Evolutionary conservation across 2,329 filamentous ascomycete genomes (phyloP).

Genomic region (Alternaria tenuissima): DNA sequence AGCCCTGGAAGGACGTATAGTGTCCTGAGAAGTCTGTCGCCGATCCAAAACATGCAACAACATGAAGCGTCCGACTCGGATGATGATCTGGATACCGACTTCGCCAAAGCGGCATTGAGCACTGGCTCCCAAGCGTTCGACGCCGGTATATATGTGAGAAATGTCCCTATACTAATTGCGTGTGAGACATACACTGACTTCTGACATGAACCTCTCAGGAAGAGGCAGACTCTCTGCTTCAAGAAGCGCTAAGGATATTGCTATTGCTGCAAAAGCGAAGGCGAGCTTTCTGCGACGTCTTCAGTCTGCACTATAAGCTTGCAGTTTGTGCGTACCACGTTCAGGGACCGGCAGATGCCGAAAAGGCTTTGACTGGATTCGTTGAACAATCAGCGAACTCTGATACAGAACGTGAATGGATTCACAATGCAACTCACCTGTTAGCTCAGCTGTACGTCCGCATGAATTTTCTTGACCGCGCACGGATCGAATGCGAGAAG

Average conservation of each 20-base stretch:
- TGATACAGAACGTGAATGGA: slow-evolving; percentile 23
- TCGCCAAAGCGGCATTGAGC: slow-evolving; percentile 36
- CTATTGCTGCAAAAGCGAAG: slow-evolving; percentile 28
- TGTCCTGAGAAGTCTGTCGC: neutral
- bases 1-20: neutral
- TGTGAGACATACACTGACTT: too few relatives aligned
- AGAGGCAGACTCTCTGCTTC: slow-evolving; percentile 36
- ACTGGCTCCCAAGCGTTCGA: slow-evolving; percentile 36
- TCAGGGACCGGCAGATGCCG: slow-evolving; percentile 25
- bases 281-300: slow-evolving; percentile 33
- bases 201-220: neutral
- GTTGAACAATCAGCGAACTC: slow-evolving; percentile 23
- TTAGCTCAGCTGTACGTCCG: slow-evolving; percentile 36
- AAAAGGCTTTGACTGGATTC: slow-evolving; percentile 31
- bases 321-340: slow-evolving; percentile 38
- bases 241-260: slow-evolving; percentile 36
- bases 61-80: slow-evolving; percentile 24
- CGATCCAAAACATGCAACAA: neutral
- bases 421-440: slow-evolving; percentile 35
- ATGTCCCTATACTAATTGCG: too few relatives aligned
- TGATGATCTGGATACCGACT: slow-evolving; percentile 36
- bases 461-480: slow-evolving; percentile 30
- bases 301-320: slow-evolving; percentile 37
- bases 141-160: slow-evolving; percentile 21
- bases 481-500: slow-evolving; percentile 35